These are phyloP conservation scores for Aspergillus novofumigatus DNA, from an alignment of 2,329 filamentous ascomycete genomes.

Conservation along the genomic window DNA sequence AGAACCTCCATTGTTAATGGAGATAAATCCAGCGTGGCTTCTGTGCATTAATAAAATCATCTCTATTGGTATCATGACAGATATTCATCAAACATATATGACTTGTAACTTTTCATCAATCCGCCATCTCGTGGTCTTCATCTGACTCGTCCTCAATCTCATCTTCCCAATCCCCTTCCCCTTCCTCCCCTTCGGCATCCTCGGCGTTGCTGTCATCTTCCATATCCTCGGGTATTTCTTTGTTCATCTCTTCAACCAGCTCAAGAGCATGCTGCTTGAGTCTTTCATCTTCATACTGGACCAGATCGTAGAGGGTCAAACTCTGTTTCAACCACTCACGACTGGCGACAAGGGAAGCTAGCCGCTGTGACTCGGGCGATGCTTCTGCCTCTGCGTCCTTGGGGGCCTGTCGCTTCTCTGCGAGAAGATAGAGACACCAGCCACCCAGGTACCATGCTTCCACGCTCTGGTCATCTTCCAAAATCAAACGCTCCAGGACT, in stretches of 20 bases:
- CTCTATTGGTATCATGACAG: constrained; percentile 32
- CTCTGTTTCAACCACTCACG: constrained; percentile 80
- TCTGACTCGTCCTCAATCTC: constrained; percentile 53
- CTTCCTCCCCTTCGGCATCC: constrained; percentile 51
- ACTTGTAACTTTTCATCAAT: constrained; percentile 35
- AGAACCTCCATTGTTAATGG: not conserved
- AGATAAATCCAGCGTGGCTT: not conserved
- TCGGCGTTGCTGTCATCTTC: constrained; percentile 55
- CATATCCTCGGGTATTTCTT: constrained; percentile 59
- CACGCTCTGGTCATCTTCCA: constrained; percentile 89
- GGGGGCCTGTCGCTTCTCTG: constrained; percentile 41
- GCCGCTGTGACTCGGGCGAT: constrained; percentile 50
- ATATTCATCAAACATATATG: constrained; percentile 17
- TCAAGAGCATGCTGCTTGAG: constrained; percentile 43
- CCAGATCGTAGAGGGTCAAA: constrained; percentile 68
- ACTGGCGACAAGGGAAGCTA: constrained; percentile 66
- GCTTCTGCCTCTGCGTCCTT: constrained; percentile 32
- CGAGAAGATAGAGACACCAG: constrained; percentile 78
- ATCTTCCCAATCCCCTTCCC: constrained; percentile 48
- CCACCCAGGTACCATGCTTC: constrained; percentile 97
- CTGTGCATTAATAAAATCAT: constrained; percentile 4
- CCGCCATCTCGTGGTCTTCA: constrained; percentile 53
- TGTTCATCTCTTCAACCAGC: constrained; percentile 52
- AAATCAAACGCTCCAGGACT: constrained; percentile 76
- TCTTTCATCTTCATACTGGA: constrained; percentile 66